Conservation (phyloP, 2,329 filamentous ascomycete species). For the Exophiala sideris region DNA sequence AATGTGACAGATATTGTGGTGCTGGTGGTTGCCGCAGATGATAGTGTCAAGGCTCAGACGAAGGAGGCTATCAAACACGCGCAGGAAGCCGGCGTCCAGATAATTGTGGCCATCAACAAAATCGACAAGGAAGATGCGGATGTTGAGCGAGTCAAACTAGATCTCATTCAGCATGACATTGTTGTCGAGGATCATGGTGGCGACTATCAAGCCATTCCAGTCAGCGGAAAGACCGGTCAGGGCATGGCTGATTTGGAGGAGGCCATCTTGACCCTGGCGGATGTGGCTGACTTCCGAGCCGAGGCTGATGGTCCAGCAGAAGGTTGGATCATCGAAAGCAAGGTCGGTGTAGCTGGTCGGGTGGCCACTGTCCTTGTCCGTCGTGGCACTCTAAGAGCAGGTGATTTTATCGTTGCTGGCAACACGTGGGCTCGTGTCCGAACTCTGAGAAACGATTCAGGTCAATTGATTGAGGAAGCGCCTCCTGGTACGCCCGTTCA, state of each 20-base stretch:
- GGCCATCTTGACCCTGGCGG: conserved; percentile 77
- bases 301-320: conserved; percentile 74
- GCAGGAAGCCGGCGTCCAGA: conserved; percentile 78
- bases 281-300: conserved; percentile 86
- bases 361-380: conserved; percentile 86
- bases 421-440: conserved; percentile 85
- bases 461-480: conserved; percentile 66
- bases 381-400: conserved; percentile 75
- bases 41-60: conserved; percentile 96
- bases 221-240: conserved; percentile 89
- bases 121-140: conserved; percentile 83
- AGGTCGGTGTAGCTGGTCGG: conserved; percentile 78
- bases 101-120: conserved; percentile 98
- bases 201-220: conserved; percentile 84
- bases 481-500: conserved; percentile 87
- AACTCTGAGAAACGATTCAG: conserved; percentile 78
- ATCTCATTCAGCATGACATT: conserved; percentile 77
- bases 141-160: conserved; percentile 79
- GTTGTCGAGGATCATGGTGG: conserved; percentile 94
- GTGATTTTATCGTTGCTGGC: conserved; percentile 83
- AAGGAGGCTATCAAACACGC: conserved; percentile 95
- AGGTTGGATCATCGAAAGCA: conserved; percentile 91
- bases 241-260: conserved; percentile 93
- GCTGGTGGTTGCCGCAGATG: conserved; percentile 91
- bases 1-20: conserved; percentile 97